phyloP scores from a whole-genome alignment of 2,329 filamentous ascomycete genomes.

The Diaporthe citrichinensis region DNA sequence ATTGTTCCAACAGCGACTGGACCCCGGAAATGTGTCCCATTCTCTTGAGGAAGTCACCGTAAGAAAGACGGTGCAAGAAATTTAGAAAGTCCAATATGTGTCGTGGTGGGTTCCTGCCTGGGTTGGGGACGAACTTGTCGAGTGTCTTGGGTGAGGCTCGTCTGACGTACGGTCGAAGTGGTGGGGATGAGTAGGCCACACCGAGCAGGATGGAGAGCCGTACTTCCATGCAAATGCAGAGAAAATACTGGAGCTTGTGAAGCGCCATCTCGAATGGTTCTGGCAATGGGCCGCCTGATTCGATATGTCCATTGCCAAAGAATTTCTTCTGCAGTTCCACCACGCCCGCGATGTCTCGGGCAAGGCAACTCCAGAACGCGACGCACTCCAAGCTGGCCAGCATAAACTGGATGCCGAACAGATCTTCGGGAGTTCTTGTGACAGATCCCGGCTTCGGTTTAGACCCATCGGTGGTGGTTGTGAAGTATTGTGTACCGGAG shows the following conservation, averaged over 20 bases:
- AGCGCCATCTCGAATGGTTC: background rate
- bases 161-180: background rate
- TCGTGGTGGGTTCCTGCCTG: background rate
- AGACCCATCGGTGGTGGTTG: no score
- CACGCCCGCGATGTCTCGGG: background rate
- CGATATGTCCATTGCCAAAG: background rate
- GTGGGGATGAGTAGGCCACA: background rate
- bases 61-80: rapidly evolving
- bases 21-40: no score
- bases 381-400: no score
- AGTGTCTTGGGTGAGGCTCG: no score
- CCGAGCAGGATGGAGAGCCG: rapidly evolving
- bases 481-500: background rate
- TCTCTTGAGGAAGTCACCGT: rapidly evolving
- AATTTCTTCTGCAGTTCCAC: background rate
- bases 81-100: background rate
- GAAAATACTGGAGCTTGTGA: background rate
- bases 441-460: no score
- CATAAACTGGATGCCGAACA: no score
- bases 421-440: no score
- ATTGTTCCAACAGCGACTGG: background rate
- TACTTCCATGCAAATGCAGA: rapidly evolving
- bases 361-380: background rate
- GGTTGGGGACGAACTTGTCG: rapidly evolving
- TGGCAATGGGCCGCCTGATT: background rate